A percentile compares a stretch with the other conserved stretches of the same genome.
Evolutionary conservation across 768 basidiomycete species (phyloP).

Genomic region (Tricholoma matsutake): DNA sequence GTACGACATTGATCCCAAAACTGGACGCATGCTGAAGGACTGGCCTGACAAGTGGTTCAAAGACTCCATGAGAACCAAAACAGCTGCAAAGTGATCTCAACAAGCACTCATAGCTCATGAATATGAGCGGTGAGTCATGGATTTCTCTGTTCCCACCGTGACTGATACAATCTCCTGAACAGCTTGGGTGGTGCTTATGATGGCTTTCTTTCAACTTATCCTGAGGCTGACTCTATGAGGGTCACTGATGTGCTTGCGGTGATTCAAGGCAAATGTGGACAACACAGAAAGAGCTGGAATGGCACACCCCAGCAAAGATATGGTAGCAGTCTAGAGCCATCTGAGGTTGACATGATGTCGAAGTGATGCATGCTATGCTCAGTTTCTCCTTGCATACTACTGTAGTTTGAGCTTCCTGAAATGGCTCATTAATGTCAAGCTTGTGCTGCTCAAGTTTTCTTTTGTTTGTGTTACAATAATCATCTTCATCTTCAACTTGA

Average conservation of each 20-base stretch:
- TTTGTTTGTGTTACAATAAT: too few species aligned
- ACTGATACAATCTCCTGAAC: background rate
- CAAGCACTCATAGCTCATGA: background rate
- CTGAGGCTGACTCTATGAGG: background rate
- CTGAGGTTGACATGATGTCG: too few species aligned
- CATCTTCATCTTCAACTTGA: too few species aligned
- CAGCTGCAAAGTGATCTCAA: background rate
- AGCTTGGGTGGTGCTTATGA: background rate
- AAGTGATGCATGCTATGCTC: too few species aligned
- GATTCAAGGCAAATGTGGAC: background rate
- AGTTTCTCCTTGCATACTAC: too few species aligned
- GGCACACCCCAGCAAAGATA: background rate
- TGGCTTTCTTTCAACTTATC: background rate
- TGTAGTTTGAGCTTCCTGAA: too few species aligned
- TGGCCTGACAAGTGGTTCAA: background rate
- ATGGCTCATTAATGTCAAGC: too few species aligned
- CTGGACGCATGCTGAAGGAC: background rate
- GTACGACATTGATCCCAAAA: background rate
- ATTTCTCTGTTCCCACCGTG: background rate
- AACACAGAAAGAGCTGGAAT: background rate
- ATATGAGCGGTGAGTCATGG: background rate
- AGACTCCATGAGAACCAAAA: background rate
- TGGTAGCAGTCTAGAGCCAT: background rate
- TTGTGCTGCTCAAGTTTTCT: too few species aligned
- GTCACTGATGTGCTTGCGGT: background rate